A percentile compares a stretch with the other conserved stretches of the same genome.
Conservation (phyloP, 495 filamentous ascomycete genomes). For the Pyrenula massariospora region DNA sequence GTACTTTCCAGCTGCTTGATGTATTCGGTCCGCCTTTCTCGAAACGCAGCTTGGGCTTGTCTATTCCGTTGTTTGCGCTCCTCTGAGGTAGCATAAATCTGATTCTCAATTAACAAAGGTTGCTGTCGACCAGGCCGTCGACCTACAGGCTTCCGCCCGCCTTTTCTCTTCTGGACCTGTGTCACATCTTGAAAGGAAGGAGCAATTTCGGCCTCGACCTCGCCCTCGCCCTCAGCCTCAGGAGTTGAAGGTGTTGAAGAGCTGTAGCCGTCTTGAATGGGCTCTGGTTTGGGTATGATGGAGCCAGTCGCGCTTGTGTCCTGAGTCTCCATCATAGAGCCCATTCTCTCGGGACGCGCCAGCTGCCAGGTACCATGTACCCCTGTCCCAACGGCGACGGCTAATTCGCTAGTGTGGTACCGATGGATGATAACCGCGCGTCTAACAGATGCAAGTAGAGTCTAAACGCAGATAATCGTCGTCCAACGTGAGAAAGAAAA, state of each 20-base stretch:
- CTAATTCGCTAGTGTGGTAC: not conserved
- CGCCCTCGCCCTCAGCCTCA: conserved; percentile 44
- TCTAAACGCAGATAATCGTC: not conserved
- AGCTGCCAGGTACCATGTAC: not conserved
- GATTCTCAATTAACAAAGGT: no score
- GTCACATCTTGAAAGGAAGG: conserved; percentile 33
- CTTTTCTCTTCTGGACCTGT: conserved; percentile 80
- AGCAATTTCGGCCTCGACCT: conserved; percentile 13
- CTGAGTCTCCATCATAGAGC: conserved; percentile 34
- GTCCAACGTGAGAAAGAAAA: not conserved
- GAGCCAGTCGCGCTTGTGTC: conserved; percentile 29
- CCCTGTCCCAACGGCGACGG: not conserved
- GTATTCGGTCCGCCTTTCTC: conserved; percentile 93
- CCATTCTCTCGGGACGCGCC: conserved; percentile 18
- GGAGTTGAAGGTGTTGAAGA: conserved; percentile 39
- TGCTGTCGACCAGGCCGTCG: conserved; percentile 7
- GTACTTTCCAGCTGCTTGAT: conserved; percentile 98
- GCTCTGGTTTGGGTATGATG: conserved; percentile 35
- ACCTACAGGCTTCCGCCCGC: conserved; percentile 91
- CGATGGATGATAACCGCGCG: not conserved
- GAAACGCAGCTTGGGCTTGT: conserved; percentile 93
- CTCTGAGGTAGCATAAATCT: conserved; percentile 98
- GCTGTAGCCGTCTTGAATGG: conserved; percentile 26
- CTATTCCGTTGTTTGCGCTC: conserved; percentile 96
- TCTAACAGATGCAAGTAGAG: not conserved